Conservation (phyloP, 352 stramenopile species). For the Blastocystis sp. region DNA sequence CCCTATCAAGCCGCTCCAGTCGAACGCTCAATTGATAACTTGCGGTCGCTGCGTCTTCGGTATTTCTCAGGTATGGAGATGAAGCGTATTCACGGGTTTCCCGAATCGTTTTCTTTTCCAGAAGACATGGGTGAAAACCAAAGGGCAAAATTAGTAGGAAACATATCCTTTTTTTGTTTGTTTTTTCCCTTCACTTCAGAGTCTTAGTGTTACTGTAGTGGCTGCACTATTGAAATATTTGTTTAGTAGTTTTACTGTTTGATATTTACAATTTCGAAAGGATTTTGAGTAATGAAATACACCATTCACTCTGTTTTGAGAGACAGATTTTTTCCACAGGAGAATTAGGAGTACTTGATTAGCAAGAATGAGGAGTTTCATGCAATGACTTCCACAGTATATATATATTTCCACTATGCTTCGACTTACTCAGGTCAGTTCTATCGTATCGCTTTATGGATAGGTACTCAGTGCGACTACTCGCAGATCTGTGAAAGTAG, state of each 20-base stretch:
- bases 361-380: background rate
- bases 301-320: background rate
- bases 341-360: background rate
- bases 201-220: conserved; percentile 42
- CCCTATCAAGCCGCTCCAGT: conserved; percentile 7
- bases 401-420: background rate
- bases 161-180: conserved; percentile 5
- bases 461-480: background rate
- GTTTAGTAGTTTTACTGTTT: background rate
- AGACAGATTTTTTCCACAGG: background rate
- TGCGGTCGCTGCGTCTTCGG: background rate
- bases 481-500: background rate
- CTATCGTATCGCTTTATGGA: background rate
- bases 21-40: background rate
- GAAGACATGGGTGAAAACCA: conserved; percentile 27
- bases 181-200: background rate
- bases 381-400: background rate
- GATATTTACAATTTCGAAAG: background rate
- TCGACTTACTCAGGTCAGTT: background rate
- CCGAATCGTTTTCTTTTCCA: conserved; percentile 34
- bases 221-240: conserved; percentile 21
- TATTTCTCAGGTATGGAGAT: conserved; percentile 47
- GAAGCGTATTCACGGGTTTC: conserved; percentile 47
- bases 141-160: conserved; percentile 35
- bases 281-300: background rate